phyloP scores from a whole-genome alignment of 2,329 filamentous ascomycete species.

The Trichoderma cornu-damae region DNA sequence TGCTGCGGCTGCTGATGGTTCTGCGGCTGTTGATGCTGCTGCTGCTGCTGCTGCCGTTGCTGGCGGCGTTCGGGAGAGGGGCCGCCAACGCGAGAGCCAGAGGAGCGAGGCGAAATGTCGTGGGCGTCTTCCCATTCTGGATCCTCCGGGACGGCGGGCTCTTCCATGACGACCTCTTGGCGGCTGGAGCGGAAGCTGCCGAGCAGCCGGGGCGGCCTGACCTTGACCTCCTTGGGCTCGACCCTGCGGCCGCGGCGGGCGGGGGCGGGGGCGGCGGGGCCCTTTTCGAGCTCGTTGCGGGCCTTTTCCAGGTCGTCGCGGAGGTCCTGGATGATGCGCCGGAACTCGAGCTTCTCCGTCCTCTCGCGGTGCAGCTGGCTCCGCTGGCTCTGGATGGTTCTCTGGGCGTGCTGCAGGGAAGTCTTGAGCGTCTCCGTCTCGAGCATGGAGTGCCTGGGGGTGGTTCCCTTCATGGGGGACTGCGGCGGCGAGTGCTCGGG shows the following conservation, averaged over 20 bases:
- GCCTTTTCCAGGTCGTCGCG: slow-evolving; percentile 81
- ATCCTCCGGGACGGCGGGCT: slow-evolving; percentile 66
- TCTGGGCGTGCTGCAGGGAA: slow-evolving; percentile 87
- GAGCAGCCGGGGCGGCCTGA: slow-evolving; percentile 73
- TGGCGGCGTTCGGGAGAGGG: neutral
- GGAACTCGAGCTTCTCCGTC: slow-evolving; percentile 95
- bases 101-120: slow-evolving; percentile 27
- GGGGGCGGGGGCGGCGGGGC: slow-evolving; percentile 35
- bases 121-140: slow-evolving; percentile 83
- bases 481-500: slow-evolving; percentile 87
- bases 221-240: slow-evolving; percentile 69
- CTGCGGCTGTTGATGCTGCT: neutral
- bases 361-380: slow-evolving; percentile 95
- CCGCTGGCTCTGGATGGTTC: slow-evolving; percentile 93
- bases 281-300: slow-evolving; percentile 45
- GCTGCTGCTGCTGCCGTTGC: neutral
- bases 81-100: slow-evolving; percentile 16
- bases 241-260: slow-evolving; percentile 59
- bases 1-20: neutral
- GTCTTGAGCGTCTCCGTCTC: slow-evolving; percentile 94
- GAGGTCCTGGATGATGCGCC: slow-evolving; percentile 90
- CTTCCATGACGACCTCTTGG: slow-evolving; percentile 67
- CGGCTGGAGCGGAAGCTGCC: slow-evolving; percentile 68
- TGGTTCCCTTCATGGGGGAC: slow-evolving; percentile 80
- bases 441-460: slow-evolving; percentile 83